Conservation (phyloP, 768 basidiomycete species). For the Paxillus ammoniavirescens region DNA sequence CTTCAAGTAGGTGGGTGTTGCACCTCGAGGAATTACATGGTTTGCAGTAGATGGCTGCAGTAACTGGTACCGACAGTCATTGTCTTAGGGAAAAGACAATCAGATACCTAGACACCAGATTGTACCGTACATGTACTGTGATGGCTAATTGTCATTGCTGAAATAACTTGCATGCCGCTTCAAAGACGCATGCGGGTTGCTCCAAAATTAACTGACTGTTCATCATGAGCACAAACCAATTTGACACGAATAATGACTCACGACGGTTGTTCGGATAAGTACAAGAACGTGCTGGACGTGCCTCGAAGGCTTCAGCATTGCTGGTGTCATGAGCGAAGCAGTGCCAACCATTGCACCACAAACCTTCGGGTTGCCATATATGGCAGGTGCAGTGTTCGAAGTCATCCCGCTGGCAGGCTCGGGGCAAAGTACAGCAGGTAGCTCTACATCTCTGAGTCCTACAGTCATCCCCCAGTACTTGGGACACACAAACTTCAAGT, state of each 20-base stretch:
- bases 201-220: conserved; percentile 24
- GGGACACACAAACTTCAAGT: too few relatives aligned
- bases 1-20: conserved; percentile 35
- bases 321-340: too few relatives aligned
- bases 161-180: conserved; percentile 29
- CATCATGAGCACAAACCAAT: conserved; percentile 6
- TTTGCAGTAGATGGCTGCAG: conserved; percentile 33
- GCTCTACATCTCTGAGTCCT: too few relatives aligned
- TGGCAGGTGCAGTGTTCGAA: too few relatives aligned
- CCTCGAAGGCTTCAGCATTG: too few relatives aligned
- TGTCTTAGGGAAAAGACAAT: conserved; percentile 5
- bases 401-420: too few relatives aligned
- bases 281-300: too few relatives aligned
- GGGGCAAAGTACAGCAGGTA: too few relatives aligned
- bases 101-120: background rate
- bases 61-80: conserved; percentile 20
- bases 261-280: conserved; percentile 18
- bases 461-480: too few relatives aligned
- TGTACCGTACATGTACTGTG: conserved; percentile 8
- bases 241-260: conserved; percentile 13
- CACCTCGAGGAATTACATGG: conserved; percentile 37
- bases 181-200: conserved; percentile 28
- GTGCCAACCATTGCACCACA: too few relatives aligned
- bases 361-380: too few relatives aligned
- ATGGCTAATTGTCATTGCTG: conserved; percentile 15